Percentiles rank a stretch among this genome's conserved stretches.
phyloP scores from a whole-genome alignment of 1,284 basidiomycete species.

The Peniophora sp. region DNA sequence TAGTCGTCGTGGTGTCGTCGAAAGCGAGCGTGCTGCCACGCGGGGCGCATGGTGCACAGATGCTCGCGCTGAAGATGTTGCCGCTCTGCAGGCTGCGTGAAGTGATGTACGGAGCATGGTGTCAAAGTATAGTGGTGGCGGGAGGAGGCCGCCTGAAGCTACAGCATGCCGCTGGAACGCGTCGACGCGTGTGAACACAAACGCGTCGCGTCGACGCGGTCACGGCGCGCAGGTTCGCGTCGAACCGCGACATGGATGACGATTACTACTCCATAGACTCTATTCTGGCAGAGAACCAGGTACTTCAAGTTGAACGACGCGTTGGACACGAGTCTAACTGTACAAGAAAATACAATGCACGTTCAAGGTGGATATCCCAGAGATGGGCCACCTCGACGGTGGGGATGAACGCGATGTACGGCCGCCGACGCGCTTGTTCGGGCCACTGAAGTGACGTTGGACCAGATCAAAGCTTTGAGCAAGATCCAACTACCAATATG shows the following conservation, averaged over 20 bases:
- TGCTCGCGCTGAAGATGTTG: too few species aligned
- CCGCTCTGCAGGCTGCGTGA: background rate
- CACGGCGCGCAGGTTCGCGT: constrained; percentile 3
- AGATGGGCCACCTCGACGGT: constrained; percentile 82
- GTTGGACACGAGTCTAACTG: background rate
- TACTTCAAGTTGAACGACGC: constrained; percentile 15
- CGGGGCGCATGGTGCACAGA: too few species aligned
- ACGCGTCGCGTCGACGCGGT: background rate
- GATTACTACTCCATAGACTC: constrained; percentile 86
- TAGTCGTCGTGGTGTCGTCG: constrained; percentile 25
- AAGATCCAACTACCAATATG: constrained; percentile 81
- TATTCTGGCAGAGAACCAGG: constrained; percentile 87
- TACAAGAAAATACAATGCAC: constrained; percentile 82
- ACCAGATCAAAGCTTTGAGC: constrained; percentile 62
- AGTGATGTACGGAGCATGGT: constrained; percentile 1
- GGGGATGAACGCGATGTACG: constrained; percentile 74
- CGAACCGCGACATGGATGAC: constrained; percentile 54
- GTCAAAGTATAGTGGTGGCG: background rate
- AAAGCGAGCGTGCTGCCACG: constrained; percentile 20
- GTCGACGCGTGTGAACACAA: constrained; percentile 5
- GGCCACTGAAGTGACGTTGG: constrained; percentile 1
- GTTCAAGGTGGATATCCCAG: constrained; percentile 79
- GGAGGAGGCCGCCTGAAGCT: background rate
- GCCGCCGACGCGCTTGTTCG: constrained; percentile 4
- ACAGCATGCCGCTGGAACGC: constrained; percentile 1